phyloP scores from a whole-genome alignment of 2,329 filamentous ascomycete species.

The Harringtonia aguacate region DNA sequence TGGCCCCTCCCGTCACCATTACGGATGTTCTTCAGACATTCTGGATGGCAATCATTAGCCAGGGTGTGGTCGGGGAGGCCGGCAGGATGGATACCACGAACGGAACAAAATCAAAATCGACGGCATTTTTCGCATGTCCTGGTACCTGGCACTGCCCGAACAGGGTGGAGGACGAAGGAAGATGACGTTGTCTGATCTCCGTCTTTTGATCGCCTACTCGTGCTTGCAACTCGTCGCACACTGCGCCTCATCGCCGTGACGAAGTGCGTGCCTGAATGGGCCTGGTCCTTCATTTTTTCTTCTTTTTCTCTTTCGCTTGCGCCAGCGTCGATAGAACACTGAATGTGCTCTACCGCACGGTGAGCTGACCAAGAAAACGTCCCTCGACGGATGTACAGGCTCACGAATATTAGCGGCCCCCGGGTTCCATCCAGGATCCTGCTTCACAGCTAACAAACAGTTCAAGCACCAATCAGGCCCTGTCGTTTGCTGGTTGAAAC shows the following conservation, averaged over 20 bases:
- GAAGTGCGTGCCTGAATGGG: not conserved
- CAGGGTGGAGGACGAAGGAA: not conserved
- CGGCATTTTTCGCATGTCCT: not conserved
- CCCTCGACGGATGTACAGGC: too few species aligned
- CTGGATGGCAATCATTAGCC: conserved; percentile 4
- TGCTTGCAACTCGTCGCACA: conserved; percentile 1
- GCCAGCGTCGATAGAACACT: too few species aligned
- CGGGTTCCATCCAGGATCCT: too few species aligned
- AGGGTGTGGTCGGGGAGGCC: not conserved
- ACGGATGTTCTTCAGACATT: conserved; percentile 7
- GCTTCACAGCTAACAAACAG: too few species aligned
- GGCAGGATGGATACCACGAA: not conserved
- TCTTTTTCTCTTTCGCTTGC: too few species aligned
- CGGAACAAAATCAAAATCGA: not conserved
- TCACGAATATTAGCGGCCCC: too few species aligned
- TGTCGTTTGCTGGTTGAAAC: not conserved
- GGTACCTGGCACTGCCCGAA: too few species aligned
- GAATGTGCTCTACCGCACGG: too few species aligned
- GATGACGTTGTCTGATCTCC: conserved; percentile 6
- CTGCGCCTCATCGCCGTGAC: conserved; percentile 4
- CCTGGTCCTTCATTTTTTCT: not conserved
- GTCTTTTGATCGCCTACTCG: conserved; percentile 9
- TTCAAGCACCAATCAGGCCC: too few species aligned
- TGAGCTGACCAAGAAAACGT: too few species aligned
- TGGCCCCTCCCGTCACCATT: not conserved